Conservation (phyloP, 2,329 filamentous ascomycete species). For the Colletotrichum godetiae region DNA sequence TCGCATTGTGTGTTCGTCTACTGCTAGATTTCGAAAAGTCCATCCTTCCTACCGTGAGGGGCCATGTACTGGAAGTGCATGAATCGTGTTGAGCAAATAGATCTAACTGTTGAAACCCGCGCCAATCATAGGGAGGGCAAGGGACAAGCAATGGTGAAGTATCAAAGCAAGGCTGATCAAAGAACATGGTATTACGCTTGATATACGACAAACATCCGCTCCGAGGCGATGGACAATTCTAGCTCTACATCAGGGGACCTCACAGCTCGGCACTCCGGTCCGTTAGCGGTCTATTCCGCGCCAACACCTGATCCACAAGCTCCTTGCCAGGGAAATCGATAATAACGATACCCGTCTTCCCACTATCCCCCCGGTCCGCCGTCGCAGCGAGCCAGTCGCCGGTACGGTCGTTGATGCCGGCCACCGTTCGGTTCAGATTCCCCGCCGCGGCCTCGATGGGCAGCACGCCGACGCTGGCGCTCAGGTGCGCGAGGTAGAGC, state of each 20-base stretch:
- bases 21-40: too few relatives aligned
- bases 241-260: neutral
- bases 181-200: neutral
- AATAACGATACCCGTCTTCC: constrained; percentile 58
- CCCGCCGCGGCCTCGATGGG: constrained; percentile 63
- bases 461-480: constrained; percentile 59
- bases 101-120: neutral
- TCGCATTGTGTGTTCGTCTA: neutral
- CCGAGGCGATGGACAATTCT: too few relatives aligned
- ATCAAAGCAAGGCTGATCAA: neutral
- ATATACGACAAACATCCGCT: neutral
- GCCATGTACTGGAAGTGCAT: neutral
- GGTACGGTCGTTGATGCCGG: constrained; percentile 63
- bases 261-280: constrained; percentile 22
- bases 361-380: constrained; percentile 31
- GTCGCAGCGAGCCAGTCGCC: constrained; percentile 52
- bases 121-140: neutral
- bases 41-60: neutral
- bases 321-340: constrained; percentile 59
- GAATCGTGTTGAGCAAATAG: neutral
- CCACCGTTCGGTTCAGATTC: constrained; percentile 51
- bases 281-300: constrained; percentile 49
- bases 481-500: constrained; percentile 59
- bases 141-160: neutral
- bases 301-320: constrained; percentile 55